Evolutionary conservation across 768 basidiomycete species (phyloP), one percentile per base, ranked within the genome.

Genomic region (Trametes cubensis): DNA sequence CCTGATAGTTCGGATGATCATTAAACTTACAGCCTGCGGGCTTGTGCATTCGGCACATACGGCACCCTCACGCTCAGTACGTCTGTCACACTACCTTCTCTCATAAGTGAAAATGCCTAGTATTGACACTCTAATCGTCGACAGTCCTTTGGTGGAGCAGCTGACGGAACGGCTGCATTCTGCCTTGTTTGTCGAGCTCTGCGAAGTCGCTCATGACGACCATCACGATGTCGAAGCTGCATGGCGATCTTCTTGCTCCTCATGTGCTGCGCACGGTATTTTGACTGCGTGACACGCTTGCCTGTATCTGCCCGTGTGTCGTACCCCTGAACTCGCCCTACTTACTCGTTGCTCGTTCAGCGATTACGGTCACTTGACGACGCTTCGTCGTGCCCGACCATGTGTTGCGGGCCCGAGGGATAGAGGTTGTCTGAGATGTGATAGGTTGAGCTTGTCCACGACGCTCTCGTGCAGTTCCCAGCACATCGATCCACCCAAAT

Each of bases 201-300:
- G 57, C 18, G 58, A 52, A 59, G 6, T n/a, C 40, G 40, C 58
- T 59, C 58, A 18, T 59, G 58, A 38, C 58, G 58, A 59, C 58
- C 58, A 59, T 59, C 58, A 59, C 49, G 58, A 41, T 21, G 21
- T n/a, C n/a, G 48, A 49, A 42, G 23, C 57, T 50, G 49, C 41
- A 13, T 23, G 40, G 10, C 25, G 17, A 26, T 23, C 41, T 59
- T 59, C 58, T 50, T 26, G 18, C 47, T 34, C 41, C 38, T 21
- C n/a, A 42, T 34, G 49, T 28, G 49, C 58, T 51, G 49, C 58
- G 58, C 58, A 42, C 40, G 41, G 41, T 30, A n/a, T 23, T 59
- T 52, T 59, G 58, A 20, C 58, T 59, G 42, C 21, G 18, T 59
- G 58, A 59, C 58, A 42, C 58, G 25, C 58, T 21, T 18, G 14